Evolutionary conservation across 2,329 filamentous ascomycete species (phyloP).

Genomic region (Epichloe typhina): DNA sequence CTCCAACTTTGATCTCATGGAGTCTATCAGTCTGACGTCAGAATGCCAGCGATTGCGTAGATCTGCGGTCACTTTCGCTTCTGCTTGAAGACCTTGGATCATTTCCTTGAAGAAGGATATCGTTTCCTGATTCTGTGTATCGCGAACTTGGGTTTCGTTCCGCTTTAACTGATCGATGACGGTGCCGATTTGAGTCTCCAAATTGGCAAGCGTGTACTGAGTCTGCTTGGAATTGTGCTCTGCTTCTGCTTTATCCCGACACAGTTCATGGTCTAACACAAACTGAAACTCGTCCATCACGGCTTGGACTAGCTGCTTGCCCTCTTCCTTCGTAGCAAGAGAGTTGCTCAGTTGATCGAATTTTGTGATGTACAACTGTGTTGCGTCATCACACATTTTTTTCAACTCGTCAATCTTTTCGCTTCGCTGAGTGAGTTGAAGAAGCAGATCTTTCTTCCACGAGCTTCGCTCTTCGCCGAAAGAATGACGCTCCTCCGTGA

Average conservation of each 20-base stretch:
- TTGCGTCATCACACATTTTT: not conserved
- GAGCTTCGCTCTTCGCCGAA: constrained; percentile 1
- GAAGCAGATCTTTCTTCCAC: constrained; percentile 1
- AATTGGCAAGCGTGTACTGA: constrained; percentile 5
- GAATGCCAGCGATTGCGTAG: constrained; percentile 15
- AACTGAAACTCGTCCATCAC: constrained; percentile 10
- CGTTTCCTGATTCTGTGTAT: not conserved
- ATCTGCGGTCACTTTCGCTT: constrained; percentile 8
- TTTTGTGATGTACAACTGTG: not conserved
- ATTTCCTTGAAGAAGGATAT: constrained; percentile 8
- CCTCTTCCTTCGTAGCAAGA: constrained; percentile 4
- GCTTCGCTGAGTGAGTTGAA: not conserved
- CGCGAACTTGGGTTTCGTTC: not conserved
- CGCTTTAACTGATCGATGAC: constrained; percentile 9
- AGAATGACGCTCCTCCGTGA: not conserved
- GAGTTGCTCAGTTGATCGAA: constrained; percentile 2
- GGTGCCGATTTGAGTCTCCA: constrained; percentile 12
- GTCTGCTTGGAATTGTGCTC: constrained; percentile 7
- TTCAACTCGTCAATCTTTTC: constrained; percentile 2
- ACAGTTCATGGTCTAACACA: constrained; percentile 13
- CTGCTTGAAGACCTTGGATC: constrained; percentile 11
- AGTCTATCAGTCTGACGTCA: constrained; percentile 16
- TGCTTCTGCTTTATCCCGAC: constrained; percentile 10
- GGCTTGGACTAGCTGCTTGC: constrained; percentile 8
- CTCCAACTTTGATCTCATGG: constrained; percentile 13